Percentiles rank a stretch among this genome's conserved stretches.
Conservation (phyloP, 495 filamentous ascomycete species). For the Letharia lupina region DNA sequence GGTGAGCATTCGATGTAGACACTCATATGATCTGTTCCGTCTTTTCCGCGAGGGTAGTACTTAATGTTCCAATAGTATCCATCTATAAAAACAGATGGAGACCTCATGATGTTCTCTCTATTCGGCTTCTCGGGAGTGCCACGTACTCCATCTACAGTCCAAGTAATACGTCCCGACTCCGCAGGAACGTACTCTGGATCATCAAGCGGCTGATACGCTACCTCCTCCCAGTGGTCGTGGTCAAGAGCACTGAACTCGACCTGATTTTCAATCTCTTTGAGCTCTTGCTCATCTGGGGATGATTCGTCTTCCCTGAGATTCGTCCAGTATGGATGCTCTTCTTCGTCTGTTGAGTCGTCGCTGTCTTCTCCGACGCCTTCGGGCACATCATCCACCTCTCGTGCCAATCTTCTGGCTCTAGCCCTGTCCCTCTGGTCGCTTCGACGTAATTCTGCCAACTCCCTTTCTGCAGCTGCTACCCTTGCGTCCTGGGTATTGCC, state of each 20-base stretch:
- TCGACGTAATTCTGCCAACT: conserved; percentile 8
- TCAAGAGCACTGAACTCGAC: conserved; percentile 49
- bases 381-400: conserved; percentile 16
- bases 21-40: conserved; percentile 48
- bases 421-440: conserved; percentile 8
- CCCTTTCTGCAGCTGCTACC: conserved; percentile 8
- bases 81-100: conserved; percentile 48
- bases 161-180: conserved; percentile 49
- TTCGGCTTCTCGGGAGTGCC: conserved; percentile 56
- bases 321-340: conserved; percentile 43
- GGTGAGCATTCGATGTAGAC: conserved; percentile 57
- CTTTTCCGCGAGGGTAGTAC: conserved; percentile 59
- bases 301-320: conserved; percentile 50
- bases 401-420: conserved; percentile 14
- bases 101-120: conserved; percentile 50
- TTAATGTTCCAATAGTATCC: conserved; percentile 64
- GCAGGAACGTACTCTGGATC: conserved; percentile 50
- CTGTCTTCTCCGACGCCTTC: conserved; percentile 21
- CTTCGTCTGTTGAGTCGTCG: conserved; percentile 25
- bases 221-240: conserved; percentile 51
- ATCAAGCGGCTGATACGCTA: conserved; percentile 48
- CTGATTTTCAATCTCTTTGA: conserved; percentile 48
- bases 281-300: conserved; percentile 49
- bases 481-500: conserved; percentile 5
- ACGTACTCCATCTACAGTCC: conserved; percentile 51